phyloP scores from a whole-genome alignment of 116 monocot genomes.

The Trichopus zeylanicus region DNA sequence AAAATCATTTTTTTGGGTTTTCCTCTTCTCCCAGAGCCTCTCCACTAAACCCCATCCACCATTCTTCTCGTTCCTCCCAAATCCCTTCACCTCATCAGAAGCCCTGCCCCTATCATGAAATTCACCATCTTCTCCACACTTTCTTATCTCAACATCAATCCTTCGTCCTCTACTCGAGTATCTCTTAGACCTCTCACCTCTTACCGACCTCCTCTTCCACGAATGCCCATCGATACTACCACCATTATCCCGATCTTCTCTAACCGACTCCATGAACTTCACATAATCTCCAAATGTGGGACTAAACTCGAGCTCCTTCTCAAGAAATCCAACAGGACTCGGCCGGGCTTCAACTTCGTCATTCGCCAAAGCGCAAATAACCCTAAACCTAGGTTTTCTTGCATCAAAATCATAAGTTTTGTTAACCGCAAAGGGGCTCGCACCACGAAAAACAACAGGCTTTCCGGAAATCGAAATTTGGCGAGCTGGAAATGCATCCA shows the following conservation, averaged over 20 bases:
- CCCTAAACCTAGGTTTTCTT: conserved; percentile 3
- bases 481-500: conserved; percentile 1
- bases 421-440: neutral
- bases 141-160: too few relatives aligned
- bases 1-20: neutral
- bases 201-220: neutral
- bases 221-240: conserved; percentile 1
- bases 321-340: conserved; percentile 17
- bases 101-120: too few relatives aligned
- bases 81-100: conserved; percentile 2
- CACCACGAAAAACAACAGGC: conserved; percentile 1
- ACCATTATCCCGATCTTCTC: conserved; percentile 33
- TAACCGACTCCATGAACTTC: conserved; percentile 72
- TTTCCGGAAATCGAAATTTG: conserved; percentile 10
- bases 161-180: too few relatives aligned
- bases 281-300: conserved; percentile 80
- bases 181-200: neutral
- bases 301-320: conserved; percentile 63
- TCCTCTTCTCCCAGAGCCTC: conserved; percentile 26
- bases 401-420: conserved; percentile 20
- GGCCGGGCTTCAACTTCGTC: conserved; percentile 21
- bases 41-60: conserved; percentile 30
- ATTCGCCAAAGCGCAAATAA: conserved; percentile 12
- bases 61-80: conserved; percentile 2
- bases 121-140: too few relatives aligned